Conservation (phyloP, 768 basidiomycete genomes). For the Strobilomyces dryophilus region DNA sequence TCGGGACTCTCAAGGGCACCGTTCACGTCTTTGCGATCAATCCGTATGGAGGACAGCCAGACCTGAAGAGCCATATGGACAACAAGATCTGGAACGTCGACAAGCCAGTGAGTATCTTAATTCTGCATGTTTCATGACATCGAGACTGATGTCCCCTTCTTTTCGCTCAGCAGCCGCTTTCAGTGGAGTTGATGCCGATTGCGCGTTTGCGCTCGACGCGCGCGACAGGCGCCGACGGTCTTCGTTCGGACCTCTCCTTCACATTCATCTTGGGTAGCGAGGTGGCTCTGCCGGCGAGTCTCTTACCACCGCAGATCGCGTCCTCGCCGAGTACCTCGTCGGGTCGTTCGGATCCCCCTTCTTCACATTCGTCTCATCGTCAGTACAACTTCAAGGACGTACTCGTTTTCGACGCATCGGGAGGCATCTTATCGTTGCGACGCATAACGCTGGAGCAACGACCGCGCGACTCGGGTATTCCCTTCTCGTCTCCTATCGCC, state of each 20-base stretch:
- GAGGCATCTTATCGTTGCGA: conserved; percentile 52
- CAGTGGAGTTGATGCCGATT: conserved; percentile 53
- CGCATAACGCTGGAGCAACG: conserved; percentile 46
- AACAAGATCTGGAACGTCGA: conserved; percentile 52
- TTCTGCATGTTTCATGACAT: background rate
- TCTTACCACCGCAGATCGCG: conserved; percentile 31
- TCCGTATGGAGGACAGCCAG: conserved; percentile 68
- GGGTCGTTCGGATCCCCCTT: conserved; percentile 26
- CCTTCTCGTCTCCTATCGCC: conserved; percentile 26
- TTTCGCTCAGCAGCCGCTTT: conserved; percentile 42
- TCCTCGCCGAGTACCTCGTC: conserved; percentile 27
- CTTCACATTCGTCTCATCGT: conserved; percentile 28
- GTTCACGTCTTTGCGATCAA: conserved; percentile 74
- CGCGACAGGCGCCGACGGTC: conserved; percentile 25
- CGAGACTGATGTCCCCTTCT: background rate
- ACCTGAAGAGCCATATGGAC: conserved; percentile 57
- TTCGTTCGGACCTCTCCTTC: conserved; percentile 47
- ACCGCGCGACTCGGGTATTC: conserved; percentile 20
- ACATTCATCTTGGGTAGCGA: conserved; percentile 43
- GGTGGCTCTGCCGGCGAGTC: conserved; percentile 34
- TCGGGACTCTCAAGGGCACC: conserved; percentile 61
- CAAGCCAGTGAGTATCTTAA: conserved; percentile 37
- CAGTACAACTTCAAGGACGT: conserved; percentile 59
- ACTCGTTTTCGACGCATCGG: conserved; percentile 60
- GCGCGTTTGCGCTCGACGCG: conserved; percentile 45